These are phyloP conservation scores for Nemania sp. DNA, from an alignment of 2,329 filamentous ascomycete genomes.

Conservation along the genomic window DNA sequence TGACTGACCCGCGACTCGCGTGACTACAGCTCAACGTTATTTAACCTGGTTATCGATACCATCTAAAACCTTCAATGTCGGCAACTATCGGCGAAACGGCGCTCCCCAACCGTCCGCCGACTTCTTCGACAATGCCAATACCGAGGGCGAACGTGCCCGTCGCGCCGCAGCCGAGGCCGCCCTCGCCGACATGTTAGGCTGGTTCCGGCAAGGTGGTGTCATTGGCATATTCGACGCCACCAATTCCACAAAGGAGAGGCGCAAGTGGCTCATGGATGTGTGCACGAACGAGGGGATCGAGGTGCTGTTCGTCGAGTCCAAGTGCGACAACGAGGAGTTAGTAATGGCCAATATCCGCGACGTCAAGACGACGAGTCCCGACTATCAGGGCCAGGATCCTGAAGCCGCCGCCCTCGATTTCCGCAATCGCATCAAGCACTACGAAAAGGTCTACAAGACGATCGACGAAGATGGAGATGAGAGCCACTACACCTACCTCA, in stretches of 20 bases:
- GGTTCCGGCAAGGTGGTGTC: constrained; percentile 81
- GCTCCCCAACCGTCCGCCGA: constrained; percentile 90
- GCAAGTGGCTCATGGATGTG: constrained; percentile 86
- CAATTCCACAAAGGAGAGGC: constrained; percentile 88
- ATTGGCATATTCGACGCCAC: constrained; percentile 96
- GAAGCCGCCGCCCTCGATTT: constrained; percentile 91
- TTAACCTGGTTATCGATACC: constrained; percentile 95
- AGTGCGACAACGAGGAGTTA: constrained; percentile 92
- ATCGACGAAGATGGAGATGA: constrained; percentile 83
- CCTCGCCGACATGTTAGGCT: constrained; percentile 89
- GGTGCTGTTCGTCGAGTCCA: constrained; percentile 94
- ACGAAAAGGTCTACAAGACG: constrained; percentile 95
- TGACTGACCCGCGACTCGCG: background rate
- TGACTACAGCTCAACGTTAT: constrained; percentile 76
- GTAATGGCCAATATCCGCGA: constrained; percentile 99
- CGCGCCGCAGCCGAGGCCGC: constrained; percentile 89
- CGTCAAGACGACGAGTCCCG: constrained; percentile 94
- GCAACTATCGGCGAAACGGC: constrained; percentile 87
- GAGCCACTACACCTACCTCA: constrained; percentile 87
- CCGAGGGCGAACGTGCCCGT: constrained; percentile 87
- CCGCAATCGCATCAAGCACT: constrained; percentile 90
- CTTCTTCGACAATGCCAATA: constrained; percentile 92
- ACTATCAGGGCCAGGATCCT: constrained; percentile 92
- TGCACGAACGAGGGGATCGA: constrained; percentile 79
- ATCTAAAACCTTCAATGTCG: constrained; percentile 95